These are phyloP conservation scores for Vachellia collinsii DNA, from an alignment of 306 rosid species.

Conservation along the genomic window DNA sequence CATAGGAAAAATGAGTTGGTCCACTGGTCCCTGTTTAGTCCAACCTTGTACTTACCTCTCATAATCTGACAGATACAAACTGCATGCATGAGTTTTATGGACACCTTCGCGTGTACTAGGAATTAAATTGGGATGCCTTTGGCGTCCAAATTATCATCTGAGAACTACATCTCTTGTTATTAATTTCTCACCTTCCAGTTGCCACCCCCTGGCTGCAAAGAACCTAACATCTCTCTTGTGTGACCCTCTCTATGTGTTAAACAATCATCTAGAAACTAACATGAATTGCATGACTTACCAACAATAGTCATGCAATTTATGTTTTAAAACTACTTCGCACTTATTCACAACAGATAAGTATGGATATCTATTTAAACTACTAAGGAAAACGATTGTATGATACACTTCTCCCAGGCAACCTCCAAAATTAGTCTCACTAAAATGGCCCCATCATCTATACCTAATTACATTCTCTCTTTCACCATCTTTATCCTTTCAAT, in stretches of 20 bases:
- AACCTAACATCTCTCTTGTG: background rate
- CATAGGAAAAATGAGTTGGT: background rate
- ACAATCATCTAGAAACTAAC: background rate
- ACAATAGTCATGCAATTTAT: no score
- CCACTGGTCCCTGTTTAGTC: background rate
- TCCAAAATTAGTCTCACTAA: background rate
- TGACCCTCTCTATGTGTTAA: background rate
- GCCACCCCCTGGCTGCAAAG: background rate
- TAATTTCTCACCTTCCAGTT: conserved; percentile 14
- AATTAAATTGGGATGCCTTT: conserved; percentile 21
- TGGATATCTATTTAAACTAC: no score
- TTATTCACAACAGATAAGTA: no score
- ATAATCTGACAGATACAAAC: background rate
- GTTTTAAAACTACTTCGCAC: no score
- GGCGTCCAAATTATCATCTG: background rate
- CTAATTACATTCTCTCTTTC: no score
- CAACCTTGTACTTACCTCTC: conserved; percentile 8
- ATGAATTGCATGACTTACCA: no score
- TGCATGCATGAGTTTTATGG: conserved; percentile 47
- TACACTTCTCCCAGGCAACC: no score
- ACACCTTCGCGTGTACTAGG: conserved; percentile 42
- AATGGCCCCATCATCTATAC: background rate
- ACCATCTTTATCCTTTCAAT: no score
- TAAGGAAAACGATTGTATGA: no score
- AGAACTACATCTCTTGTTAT: conserved; percentile 4